Percentiles rank a stretch among this genome's conserved stretches.
These are phyloP conservation scores for Metschnikowia drakensbergensis DNA, from an alignment of 805 yeast genomes.

Conservation along the genomic window DNA sequence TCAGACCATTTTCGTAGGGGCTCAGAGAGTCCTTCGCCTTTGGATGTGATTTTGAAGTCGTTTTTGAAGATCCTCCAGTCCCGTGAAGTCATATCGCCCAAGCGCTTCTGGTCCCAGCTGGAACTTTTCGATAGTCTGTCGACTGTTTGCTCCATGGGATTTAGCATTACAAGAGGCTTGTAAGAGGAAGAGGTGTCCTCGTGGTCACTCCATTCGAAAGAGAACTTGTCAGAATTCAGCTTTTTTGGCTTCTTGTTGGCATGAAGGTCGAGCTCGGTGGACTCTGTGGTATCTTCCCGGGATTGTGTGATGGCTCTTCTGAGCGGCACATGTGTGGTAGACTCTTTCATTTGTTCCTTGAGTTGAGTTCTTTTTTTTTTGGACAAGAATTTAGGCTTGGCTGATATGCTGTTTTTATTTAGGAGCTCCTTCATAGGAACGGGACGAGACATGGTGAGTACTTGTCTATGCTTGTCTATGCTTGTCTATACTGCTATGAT, in stretches of 20 bases:
- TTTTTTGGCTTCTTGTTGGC: conserved; percentile 2
- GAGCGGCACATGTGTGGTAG: neutral
- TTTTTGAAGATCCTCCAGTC: conserved; percentile 90
- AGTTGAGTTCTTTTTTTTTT: conserved; percentile 11
- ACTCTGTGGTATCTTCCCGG: neutral
- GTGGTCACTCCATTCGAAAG: conserved; percentile 63
- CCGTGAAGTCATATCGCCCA: conserved; percentile 64
- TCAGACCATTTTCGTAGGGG: conserved; percentile 81
- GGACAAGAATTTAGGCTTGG: conserved; percentile 15
- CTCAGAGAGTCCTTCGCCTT: conserved; percentile 40
- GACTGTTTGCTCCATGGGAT: conserved; percentile 10
- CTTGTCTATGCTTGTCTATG: neutral
- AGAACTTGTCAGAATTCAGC: conserved; percentile 36
- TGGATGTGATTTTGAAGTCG: conserved; percentile 64
- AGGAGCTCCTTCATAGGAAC: conserved; percentile 16
- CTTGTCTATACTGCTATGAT: neutral
- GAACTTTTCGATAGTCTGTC: conserved; percentile 20
- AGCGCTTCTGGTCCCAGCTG: conserved; percentile 69
- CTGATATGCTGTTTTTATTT: conserved; percentile 5
- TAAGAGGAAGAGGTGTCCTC: conserved; percentile 60
- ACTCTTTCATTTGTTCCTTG: neutral
- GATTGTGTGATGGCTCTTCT: neutral
- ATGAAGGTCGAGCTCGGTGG: neutral
- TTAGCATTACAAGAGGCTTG: conserved; percentile 36
- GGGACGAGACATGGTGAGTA: conserved; percentile 16